Evolutionary conservation across 208 protist genomes (phyloP).

Genomic region (Wallacemonas sp.): DNA sequence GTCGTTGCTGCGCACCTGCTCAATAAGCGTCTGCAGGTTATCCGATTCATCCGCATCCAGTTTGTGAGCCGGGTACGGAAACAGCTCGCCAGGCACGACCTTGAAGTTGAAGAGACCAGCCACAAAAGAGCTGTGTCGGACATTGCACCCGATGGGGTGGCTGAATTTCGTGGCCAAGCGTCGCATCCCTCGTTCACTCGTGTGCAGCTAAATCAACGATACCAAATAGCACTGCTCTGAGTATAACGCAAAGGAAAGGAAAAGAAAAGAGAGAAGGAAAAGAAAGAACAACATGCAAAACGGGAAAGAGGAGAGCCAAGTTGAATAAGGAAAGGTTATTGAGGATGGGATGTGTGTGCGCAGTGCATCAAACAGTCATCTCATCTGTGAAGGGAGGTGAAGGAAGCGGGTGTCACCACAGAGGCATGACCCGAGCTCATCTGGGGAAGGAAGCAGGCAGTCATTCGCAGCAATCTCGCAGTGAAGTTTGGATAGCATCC

Average conservation of each 20-base stretch:
- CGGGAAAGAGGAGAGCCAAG: background rate
- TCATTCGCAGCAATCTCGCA: too few relatives aligned
- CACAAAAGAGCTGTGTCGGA: slow-evolving; percentile 63
- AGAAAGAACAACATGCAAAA: too few relatives aligned
- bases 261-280: too few relatives aligned
- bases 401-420: too few relatives aligned
- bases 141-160: slow-evolving; percentile 18
- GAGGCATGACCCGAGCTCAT: too few relatives aligned
- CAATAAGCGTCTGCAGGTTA: slow-evolving; percentile 72
- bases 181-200: slow-evolving; percentile 33
- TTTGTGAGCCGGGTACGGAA: slow-evolving; percentile 78
- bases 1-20: slow-evolving; percentile 64
- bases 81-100: slow-evolving; percentile 63
- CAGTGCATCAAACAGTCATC: too few relatives aligned
- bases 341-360: background rate
- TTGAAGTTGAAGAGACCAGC: slow-evolving; percentile 88
- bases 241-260: too few relatives aligned
- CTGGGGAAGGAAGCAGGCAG: too few relatives aligned
- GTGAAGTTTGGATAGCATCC: too few relatives aligned
- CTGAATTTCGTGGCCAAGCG: slow-evolving; percentile 27
- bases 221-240: too few relatives aligned
- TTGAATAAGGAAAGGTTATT: background rate
- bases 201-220: too few relatives aligned
- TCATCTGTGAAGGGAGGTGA: too few relatives aligned
- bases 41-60: slow-evolving; percentile 78